A percentile compares a stretch with the other conserved stretches of the same genome.
Evolutionary conservation across 2,329 filamentous ascomycete species (phyloP).

Genomic region (Teratosphaeriaceae sp.): DNA sequence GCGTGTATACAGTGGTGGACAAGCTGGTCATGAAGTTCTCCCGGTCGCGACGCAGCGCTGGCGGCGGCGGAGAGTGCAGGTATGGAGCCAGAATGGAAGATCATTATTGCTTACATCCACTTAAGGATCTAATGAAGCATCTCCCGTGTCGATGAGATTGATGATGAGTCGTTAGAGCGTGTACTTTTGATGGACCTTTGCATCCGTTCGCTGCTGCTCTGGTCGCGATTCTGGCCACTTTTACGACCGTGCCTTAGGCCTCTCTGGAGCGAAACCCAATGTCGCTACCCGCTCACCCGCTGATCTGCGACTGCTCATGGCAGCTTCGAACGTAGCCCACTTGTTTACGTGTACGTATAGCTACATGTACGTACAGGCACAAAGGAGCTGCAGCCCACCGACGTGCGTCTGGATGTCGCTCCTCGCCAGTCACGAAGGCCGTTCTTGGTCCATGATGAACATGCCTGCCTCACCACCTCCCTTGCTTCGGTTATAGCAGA

Average conservation of each 20-base stretch:
- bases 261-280: too few relatives aligned
- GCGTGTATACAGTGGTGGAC: conserved; percentile 55
- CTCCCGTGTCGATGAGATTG: not conserved
- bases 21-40: conserved; percentile 46
- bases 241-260: too few relatives aligned
- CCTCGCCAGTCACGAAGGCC: not conserved
- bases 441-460: not conserved
- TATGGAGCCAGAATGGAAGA: conserved; percentile 7
- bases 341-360: too few relatives aligned
- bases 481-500: not conserved
- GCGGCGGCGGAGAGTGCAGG: not conserved
- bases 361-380: too few relatives aligned
- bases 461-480: not conserved
- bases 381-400: too few relatives aligned
- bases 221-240: too few relatives aligned
- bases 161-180: not conserved
- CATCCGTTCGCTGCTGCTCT: too few relatives aligned
- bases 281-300: too few relatives aligned
- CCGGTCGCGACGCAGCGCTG: conserved; percentile 1
- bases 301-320: too few relatives aligned
- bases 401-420: too few relatives aligned
- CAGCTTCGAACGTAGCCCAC: too few relatives aligned
- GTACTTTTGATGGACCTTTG: not conserved
- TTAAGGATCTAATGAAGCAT: not conserved
- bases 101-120: not conserved